Evolutionary conservation across 768 basidiomycete species (phyloP), one percentile per base, ranked within the genome.

Genomic region (Suillus fuscotomentosus): DNA sequence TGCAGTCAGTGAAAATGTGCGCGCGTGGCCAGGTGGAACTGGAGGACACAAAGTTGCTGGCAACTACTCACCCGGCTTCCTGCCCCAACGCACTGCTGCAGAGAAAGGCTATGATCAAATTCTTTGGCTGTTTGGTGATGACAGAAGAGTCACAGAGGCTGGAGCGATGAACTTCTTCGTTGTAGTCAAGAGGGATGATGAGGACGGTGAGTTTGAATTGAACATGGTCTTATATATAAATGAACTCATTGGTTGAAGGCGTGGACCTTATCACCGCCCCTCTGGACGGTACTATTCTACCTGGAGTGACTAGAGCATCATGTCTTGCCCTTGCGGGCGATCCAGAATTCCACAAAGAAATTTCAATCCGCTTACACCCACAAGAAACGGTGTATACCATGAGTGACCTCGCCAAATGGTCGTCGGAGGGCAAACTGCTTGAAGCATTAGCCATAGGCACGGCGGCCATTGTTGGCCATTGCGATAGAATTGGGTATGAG

Each of bases 381-480:
- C 75, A 80, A n/a, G 91, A 93, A 73, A 82, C 83, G 15, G 67
- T 79, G 3, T 75, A 93, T n/a, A 85, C 87, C 20, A 86, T 88
- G 72, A 63, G 73, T 3, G 85, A 92, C 61, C 70, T 93, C 79
- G 86, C 10, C 72, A 82, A 68, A 63, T 88, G 78, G 64, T 78
- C 84, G 11, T 70, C 82, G 62, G 76, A 84, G n/a, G 92, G 90
- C 13, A 80, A 76, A 14, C 82, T 98, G 11, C 81, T 89, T 24
- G 96, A 98, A 75, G 82, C 92, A 17, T 93, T 98, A 71, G 90
- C 91, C 55, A 84, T 91, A 39, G 95, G 96, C 73, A 92, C 90
- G 0, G 94, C 92, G 7, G 92, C 86, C 41, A 85, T 94, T 63
- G 88, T 95, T 61, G 88, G 83, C 34, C 84, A 88, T 4, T 84